These are phyloP conservation scores for Rhododendron kiyosumense DNA, from an alignment of 148 eudicot species.

Conservation along the genomic window DNA sequence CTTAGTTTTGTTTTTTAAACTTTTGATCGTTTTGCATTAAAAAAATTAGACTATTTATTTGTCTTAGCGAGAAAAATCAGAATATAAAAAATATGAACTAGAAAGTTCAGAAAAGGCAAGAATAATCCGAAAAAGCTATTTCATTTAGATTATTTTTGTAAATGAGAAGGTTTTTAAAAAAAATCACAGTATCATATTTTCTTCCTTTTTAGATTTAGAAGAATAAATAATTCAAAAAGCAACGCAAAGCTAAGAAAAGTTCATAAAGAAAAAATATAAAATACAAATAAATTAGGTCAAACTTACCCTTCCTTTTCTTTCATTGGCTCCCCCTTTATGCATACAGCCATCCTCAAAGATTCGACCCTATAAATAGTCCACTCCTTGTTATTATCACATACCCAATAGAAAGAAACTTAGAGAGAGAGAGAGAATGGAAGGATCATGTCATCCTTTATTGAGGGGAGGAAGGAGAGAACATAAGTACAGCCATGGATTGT, in stretches of 20 bases:
- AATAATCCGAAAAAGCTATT: background rate
- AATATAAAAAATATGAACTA: background rate
- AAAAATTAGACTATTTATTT: background rate
- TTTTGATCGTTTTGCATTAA: background rate
- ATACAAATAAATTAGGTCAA: background rate
- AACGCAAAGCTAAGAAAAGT: background rate
- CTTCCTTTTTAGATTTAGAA: background rate
- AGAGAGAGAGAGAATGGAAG: conserved; percentile 16
- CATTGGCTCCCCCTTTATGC: background rate
- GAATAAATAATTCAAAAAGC: background rate
- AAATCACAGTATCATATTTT: too few relatives aligned
- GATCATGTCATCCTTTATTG: conserved; percentile 46
- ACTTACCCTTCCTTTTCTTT: background rate
- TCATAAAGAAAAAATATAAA: background rate
- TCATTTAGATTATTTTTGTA: background rate
- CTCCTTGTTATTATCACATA: background rate
- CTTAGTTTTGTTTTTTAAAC: background rate
- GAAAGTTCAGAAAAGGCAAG: background rate
- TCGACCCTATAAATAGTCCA: background rate
- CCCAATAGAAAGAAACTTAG: background rate
- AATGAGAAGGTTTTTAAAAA: background rate
- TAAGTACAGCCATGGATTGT: conserved; percentile 40
- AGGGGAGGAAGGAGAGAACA: conserved; percentile 44
- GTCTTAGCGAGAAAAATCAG: background rate
- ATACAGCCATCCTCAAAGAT: background rate